Evolutionary conservation across 345 rosid genomes (phyloP).

Genomic region (Litchi chinensis): DNA sequence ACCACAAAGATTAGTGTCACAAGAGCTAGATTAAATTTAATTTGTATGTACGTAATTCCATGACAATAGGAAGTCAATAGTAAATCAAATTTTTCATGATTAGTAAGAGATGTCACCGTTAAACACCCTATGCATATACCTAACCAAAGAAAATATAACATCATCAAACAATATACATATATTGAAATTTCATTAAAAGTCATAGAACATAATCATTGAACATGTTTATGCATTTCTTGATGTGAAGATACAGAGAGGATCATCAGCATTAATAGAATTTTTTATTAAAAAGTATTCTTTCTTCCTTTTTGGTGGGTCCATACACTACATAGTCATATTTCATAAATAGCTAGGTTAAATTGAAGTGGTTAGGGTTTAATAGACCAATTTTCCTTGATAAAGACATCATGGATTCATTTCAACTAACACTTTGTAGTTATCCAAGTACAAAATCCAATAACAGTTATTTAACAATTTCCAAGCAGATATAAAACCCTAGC

Average conservation of each 20-base stretch:
- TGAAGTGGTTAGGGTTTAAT: conserved; percentile 16
- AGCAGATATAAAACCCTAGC: background rate
- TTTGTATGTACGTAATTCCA: background rate
- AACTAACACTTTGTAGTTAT: conserved; percentile 13
- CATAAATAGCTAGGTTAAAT: background rate
- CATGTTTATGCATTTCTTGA: background rate
- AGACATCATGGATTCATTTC: background rate
- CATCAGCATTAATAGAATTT: background rate
- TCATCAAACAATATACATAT: too few species aligned
- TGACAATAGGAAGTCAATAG: background rate
- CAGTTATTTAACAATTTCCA: background rate
- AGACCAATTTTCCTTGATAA: background rate
- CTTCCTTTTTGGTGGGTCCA: background rate
- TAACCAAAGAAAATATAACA: background rate
- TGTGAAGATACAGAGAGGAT: background rate
- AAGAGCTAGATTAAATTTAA: too few species aligned
- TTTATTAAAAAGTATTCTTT: background rate
- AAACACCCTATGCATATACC: background rate
- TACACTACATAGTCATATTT: background rate
- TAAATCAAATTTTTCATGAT: background rate
- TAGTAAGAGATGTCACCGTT: background rate
- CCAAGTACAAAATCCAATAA: background rate
- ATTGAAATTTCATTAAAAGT: background rate
- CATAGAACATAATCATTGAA: background rate
- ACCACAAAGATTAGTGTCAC: background rate